Conservation (phyloP, 169 alveolate species). For the Eimeria necatrix region DNA sequence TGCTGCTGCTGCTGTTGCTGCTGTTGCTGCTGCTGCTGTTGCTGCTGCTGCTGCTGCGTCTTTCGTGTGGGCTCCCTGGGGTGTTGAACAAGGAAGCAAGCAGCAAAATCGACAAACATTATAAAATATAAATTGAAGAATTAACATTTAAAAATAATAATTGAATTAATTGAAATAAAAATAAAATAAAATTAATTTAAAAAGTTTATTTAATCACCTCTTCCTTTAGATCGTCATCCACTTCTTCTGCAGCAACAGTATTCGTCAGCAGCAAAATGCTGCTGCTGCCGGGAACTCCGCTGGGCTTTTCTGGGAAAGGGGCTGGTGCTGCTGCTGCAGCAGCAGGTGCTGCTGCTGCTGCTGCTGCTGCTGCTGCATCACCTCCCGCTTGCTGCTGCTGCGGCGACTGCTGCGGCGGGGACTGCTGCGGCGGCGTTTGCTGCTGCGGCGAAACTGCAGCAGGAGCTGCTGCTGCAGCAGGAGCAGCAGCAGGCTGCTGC, state of each 20-base stretch:
- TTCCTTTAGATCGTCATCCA: constrained; percentile 83
- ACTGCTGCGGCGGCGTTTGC: constrained; percentile 1
- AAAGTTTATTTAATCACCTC: constrained; percentile 68
- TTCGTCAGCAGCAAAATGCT: constrained; percentile 78
- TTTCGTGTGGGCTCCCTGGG: neutral
- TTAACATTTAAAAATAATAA: too few species aligned
- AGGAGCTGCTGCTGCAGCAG: neutral
- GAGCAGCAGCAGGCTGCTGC: neutral
- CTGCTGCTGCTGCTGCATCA: neutral
- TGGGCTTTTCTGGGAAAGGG: neutral
- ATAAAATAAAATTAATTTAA: too few species aligned
- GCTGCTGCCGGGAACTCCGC: constrained; percentile 12
- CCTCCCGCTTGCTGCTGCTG: too few species aligned
- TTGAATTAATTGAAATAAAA: too few species aligned
- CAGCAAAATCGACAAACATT: too few species aligned
- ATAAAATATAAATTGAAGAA: too few species aligned
- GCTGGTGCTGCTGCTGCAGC: constrained; percentile 23
- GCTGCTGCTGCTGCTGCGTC: constrained; percentile 17
- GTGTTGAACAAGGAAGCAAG: neutral
- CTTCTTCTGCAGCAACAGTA: constrained; percentile 85
- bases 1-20: neutral
- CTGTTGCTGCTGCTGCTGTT: constrained; percentile 7
- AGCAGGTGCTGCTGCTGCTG: constrained; percentile 28
- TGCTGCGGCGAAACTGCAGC: constrained; percentile 70
- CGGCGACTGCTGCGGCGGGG: neutral